Evolutionary conservation across 75 land plant species (phyloP), one percentile per base, ranked within the genome.

Genomic region (Pinus taeda): DNA sequence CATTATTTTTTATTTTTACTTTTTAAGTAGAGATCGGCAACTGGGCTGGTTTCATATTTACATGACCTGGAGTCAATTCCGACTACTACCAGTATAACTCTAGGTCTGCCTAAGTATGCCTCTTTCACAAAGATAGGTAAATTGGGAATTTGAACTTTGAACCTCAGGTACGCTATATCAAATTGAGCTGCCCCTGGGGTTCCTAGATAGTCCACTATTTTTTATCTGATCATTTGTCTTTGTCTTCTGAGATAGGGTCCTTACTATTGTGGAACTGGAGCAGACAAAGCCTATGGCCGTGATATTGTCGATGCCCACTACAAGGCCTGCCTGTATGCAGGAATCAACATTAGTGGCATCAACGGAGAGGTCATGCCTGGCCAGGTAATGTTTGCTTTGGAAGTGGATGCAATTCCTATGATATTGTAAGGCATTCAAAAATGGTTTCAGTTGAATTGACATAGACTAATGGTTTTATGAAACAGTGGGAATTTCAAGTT

Each of bases 311-410:
- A 96, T 83, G 95, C 99, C 21, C 99, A 96, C 77, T 96, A 96
- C 84, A 96, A 96, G 81, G 99, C 99, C 22, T 96, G 99, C 78
- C 80, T 96, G 75, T 96, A 96, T 86, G 92, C 99, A 57, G 99
- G 99, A 36, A 94, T 96, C 66, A 87, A 94, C 75, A 89, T 96
- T 39, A 92, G 98, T 72, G 99, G 99, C 14, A 96, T 92, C 81
- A 96, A 96, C 82, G 99, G 99, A 26, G 99, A 96, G 64, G 99
- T 96, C 57, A 96, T 96, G 99, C 99, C 99, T 59, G 98, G 98
- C 57, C 99, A 97, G 95, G 95, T 92, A 53, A 77, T 60, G 26
- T 55, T 63, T 13, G 0, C 29, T 4, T 78, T 49, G 59, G 15
- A 57, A 4, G 1, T 76, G 15, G 14, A 3, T 14, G 15, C 39